These are phyloP conservation scores for Fusarium praegraminearum DNA, from an alignment of 2,329 filamentous ascomycete genomes.

Conservation along the genomic window DNA sequence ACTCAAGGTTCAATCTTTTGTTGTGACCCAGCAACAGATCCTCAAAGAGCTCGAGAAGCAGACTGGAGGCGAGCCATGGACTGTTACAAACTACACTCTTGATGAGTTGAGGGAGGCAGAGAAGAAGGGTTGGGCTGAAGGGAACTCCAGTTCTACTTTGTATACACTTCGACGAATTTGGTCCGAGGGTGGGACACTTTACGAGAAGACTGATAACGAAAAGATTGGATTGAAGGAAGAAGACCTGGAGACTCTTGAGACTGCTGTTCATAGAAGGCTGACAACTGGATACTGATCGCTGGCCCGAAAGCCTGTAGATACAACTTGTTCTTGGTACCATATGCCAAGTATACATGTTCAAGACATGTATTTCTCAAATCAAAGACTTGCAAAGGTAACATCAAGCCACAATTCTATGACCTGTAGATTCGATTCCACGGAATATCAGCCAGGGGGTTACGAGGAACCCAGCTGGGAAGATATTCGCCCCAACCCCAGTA, in stretches of 20 bases:
- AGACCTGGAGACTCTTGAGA: slow-evolving; percentile 64
- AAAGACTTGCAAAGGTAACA: not conserved
- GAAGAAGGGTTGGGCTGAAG: slow-evolving; percentile 67
- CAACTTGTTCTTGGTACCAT: not conserved
- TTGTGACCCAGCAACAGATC: slow-evolving; percentile 71
- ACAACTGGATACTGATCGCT: slow-evolving; percentile 31
- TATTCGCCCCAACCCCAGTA: slow-evolving; percentile 36
- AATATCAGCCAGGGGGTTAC: slow-evolving; percentile 21
- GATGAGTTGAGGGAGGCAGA: slow-evolving; percentile 68
- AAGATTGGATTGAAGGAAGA: slow-evolving; percentile 63
- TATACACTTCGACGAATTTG: slow-evolving; percentile 77
- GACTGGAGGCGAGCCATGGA: slow-evolving; percentile 64
- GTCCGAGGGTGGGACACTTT: slow-evolving; percentile 78
- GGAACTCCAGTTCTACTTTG: slow-evolving; percentile 63
- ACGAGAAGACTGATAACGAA: slow-evolving; percentile 75
- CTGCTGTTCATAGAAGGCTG: slow-evolving; percentile 34
- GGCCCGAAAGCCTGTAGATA: not conserved
- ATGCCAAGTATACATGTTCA: not conserved
- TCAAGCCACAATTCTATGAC: not conserved
- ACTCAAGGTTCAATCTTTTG: slow-evolving; percentile 78
- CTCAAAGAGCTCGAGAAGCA: slow-evolving; percentile 76
- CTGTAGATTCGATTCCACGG: not conserved
- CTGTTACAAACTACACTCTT: slow-evolving; percentile 56
- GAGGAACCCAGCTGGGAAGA: slow-evolving; percentile 29
- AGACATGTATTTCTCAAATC: not conserved